phyloP scores from a whole-genome alignment of 1,284 basidiomycete genomes.

The Puccinia triticina region DNA sequence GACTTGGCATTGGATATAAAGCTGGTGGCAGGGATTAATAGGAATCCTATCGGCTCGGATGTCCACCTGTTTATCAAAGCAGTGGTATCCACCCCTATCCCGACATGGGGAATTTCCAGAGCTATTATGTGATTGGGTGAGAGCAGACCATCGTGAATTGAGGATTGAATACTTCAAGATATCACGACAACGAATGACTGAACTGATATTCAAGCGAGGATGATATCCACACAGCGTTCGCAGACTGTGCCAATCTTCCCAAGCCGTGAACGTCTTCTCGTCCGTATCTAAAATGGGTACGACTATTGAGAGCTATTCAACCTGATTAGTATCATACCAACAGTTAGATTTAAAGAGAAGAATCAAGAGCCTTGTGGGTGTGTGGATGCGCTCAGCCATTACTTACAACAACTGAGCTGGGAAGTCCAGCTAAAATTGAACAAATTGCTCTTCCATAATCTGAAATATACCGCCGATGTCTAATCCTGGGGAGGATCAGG shows the following conservation, averaged over 20 bases:
- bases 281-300: constrained; percentile 34
- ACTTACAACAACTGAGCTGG: constrained; percentile 55
- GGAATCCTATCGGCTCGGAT: constrained; percentile 82
- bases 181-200: neutral
- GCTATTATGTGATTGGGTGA: constrained; percentile 64
- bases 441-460: constrained; percentile 91
- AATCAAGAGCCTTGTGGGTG: constrained; percentile 58
- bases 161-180: constrained; percentile 6
- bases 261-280: constrained; percentile 64
- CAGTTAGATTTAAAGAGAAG: constrained; percentile 26
- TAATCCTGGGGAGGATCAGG: constrained; percentile 85
- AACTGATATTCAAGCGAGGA: constrained; percentile 66
- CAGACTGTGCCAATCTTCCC: constrained; percentile 98
- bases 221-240: constrained; percentile 85
- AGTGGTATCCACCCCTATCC: constrained; percentile 69
- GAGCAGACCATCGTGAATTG: neutral
- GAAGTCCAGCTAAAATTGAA: constrained; percentile 69
- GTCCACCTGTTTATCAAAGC: constrained; percentile 80
- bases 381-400: constrained; percentile 52
- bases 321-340: neutral
- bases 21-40: constrained; percentile 83
- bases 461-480: constrained; percentile 78
- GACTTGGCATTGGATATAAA: constrained; percentile 94
- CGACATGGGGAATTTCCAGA: constrained; percentile 81
- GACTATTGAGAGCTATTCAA: constrained; percentile 34